Percentiles rank a stretch among this genome's conserved stretches.
Evolutionary conservation across 2,329 filamentous ascomycete genomes (phyloP).

Genomic region (Beauveria bassiana): DNA sequence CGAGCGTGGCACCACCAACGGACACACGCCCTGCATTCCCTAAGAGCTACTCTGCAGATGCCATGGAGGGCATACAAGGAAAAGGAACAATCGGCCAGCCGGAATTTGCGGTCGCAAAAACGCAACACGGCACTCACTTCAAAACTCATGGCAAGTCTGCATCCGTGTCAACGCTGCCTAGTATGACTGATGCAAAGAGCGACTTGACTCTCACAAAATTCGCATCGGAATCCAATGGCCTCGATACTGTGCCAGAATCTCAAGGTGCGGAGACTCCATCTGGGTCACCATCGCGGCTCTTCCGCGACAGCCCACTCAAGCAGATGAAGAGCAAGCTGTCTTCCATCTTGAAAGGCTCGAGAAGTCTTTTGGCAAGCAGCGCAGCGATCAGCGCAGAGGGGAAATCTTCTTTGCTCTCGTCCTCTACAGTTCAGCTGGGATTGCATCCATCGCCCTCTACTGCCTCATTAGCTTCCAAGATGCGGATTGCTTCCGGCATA

Average conservation of each 20-base stretch:
- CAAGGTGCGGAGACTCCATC: constrained; percentile 38
- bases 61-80: constrained; percentile 48
- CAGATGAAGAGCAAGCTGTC: constrained; percentile 90
- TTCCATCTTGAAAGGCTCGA: constrained; percentile 82
- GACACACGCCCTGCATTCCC: constrained; percentile 41
- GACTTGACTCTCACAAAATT: constrained; percentile 45
- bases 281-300: constrained; percentile 48
- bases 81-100: constrained; percentile 40
- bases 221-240: constrained; percentile 45
- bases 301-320: constrained; percentile 73
- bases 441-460: constrained; percentile 38
- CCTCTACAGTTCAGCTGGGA: constrained; percentile 40
- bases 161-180: constrained; percentile 50
- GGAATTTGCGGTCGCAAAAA: constrained; percentile 21
- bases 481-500: constrained; percentile 16
- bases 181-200: constrained; percentile 15
- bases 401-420: constrained; percentile 49
- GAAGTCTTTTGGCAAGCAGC: constrained; percentile 75
- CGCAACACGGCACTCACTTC: neutral
- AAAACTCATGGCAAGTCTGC: constrained; percentile 48
- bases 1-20: constrained; percentile 24
- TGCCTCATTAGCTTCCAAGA: constrained; percentile 34
- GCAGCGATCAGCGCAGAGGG: constrained; percentile 55
- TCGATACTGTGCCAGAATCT: constrained; percentile 40
- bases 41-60: constrained; percentile 55